phyloP scores from a whole-genome alignment of 805 yeast genomes.

The Wickerhamomyces chaumierensis region DNA sequence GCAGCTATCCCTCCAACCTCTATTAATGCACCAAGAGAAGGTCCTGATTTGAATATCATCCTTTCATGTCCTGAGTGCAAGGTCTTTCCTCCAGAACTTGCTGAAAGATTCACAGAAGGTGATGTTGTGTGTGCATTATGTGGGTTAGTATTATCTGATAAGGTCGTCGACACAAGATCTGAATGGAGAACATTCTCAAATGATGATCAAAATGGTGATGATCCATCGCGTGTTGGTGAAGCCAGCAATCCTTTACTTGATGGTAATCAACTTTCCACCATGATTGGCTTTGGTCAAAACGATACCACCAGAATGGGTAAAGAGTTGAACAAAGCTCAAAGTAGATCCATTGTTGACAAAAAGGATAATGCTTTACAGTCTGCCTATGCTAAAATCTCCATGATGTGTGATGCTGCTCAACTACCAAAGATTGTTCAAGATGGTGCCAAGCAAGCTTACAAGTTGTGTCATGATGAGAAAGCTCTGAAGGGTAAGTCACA shows the following conservation, averaged over 20 bases:
- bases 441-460: slow-evolving; percentile 94
- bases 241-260: slow-evolving; percentile 89
- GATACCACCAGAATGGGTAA: slow-evolving; percentile 74
- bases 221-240: slow-evolving; percentile 98
- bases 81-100: slow-evolving; percentile 88
- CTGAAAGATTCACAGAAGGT: slow-evolving; percentile 93
- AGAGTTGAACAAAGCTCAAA: slow-evolving; percentile 84
- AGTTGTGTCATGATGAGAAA: slow-evolving; percentile 79
- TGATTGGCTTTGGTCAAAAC: slow-evolving; percentile 71
- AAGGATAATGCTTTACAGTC: slow-evolving; percentile 80
- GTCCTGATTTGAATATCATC: slow-evolving; percentile 80
- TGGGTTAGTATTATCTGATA: slow-evolving; percentile 85
- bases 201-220: slow-evolving; percentile 97
- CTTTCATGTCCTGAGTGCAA: slow-evolving; percentile 94
- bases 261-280: slow-evolving; percentile 83
- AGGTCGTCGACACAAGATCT: slow-evolving; percentile 88
- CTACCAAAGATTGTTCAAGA: slow-evolving; percentile 92
- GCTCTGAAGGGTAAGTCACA: slow-evolving; percentile 82
- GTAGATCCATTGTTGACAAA: slow-evolving; percentile 72
- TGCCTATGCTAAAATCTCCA: slow-evolving; percentile 84
- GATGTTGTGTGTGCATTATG: slow-evolving; percentile 98
- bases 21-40: slow-evolving; percentile 24
- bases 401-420: slow-evolving; percentile 95
- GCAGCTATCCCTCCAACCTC: slow-evolving; percentile 3
- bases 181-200: slow-evolving; percentile 99